Conservation (phyloP, 2,329 filamentous ascomycete genomes). For the Colletotrichum sp. region DNA sequence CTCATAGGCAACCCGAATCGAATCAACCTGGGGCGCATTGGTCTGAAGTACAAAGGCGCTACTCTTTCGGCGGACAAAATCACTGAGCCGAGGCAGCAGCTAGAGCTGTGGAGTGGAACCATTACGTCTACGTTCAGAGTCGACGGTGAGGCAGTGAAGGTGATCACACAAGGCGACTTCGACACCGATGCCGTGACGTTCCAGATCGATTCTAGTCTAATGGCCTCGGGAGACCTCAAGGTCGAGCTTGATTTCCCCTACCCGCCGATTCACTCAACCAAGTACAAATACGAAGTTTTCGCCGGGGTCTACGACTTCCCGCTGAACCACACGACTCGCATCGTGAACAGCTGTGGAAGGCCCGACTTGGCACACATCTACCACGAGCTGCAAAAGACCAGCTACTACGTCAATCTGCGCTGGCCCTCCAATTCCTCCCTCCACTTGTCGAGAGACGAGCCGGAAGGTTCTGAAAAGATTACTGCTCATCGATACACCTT, state of each 20-base stretch:
- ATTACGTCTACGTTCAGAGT: constrained; percentile 43
- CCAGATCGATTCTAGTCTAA: constrained; percentile 27
- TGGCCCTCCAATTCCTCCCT: constrained; percentile 31
- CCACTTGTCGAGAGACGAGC: constrained; percentile 13
- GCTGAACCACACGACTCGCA: constrained; percentile 40
- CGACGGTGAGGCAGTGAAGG: constrained; percentile 32
- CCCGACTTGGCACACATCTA: constrained; percentile 33
- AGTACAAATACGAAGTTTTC: constrained; percentile 50
- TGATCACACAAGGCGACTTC: constrained; percentile 42
- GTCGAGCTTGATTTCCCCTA: constrained; percentile 50
- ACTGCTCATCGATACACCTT: constrained; percentile 39
- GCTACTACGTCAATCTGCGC: constrained; percentile 43
- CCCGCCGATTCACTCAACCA: constrained; percentile 40
- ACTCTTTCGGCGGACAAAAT: constrained; percentile 35
- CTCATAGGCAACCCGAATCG: constrained; percentile 54
- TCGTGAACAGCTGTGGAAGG: constrained; percentile 16
- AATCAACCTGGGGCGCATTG: constrained; percentile 47
- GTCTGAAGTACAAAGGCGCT: constrained; percentile 37
- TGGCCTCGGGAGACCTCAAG: constrained; percentile 22
- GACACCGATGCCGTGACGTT: constrained; percentile 42
- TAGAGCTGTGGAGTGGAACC: constrained; percentile 42
- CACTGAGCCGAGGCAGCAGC: constrained; percentile 33
- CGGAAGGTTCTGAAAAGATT: constrained; percentile 24
- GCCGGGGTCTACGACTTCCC: constrained; percentile 45
- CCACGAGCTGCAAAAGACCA: constrained; percentile 39